Evolutionary conservation across 2,329 filamentous ascomycete genomes (phyloP).

Genomic region (Alternaria atra): DNA sequence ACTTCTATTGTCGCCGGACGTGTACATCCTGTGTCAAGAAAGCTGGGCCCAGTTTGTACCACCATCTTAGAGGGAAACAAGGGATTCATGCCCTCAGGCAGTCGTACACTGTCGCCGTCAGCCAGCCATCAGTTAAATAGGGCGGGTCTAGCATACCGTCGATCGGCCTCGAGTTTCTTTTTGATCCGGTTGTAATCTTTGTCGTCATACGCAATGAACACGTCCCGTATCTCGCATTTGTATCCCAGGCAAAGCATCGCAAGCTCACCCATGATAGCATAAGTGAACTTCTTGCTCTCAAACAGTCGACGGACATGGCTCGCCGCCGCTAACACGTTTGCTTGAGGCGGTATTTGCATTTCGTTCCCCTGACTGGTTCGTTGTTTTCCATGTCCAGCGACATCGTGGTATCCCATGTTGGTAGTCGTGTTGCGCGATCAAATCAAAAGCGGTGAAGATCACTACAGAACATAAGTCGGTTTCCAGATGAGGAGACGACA

Average conservation of each 20-base stretch:
- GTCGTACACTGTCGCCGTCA: conserved; percentile 34
- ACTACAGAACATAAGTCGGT: background rate
- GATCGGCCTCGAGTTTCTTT: conserved; percentile 38
- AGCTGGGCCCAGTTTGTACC: conserved; percentile 43
- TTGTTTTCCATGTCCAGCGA: conserved; percentile 37
- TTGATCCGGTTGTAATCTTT: conserved; percentile 41
- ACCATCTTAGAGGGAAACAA: conserved; percentile 43
- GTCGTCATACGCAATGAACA: conserved; percentile 48
- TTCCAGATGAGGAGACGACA: background rate
- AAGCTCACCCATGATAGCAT: conserved; percentile 42
- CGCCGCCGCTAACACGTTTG: conserved; percentile 43
- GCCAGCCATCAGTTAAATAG: background rate
- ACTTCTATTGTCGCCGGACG: conserved; percentile 41
- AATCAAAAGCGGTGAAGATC: background rate
- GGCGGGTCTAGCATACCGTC: conserved; percentile 27
- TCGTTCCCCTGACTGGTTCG: conserved; percentile 24
- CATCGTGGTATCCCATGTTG: conserved; percentile 34
- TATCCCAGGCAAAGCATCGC: conserved; percentile 46
- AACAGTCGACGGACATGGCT: conserved; percentile 39
- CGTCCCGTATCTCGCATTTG: conserved; percentile 40
- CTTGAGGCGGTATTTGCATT: conserved; percentile 28
- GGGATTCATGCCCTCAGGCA: conserved; percentile 43
- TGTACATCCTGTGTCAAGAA: conserved; percentile 39
- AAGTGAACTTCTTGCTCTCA: conserved; percentile 44
- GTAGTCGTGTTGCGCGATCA: conserved; percentile 25